Percentiles rank a stretch among this genome's conserved stretches.
These are phyloP conservation scores for Gonapodya sp. DNA, from an alignment of 192 early-diverging fungal genomes.

Conservation along the genomic window DNA sequence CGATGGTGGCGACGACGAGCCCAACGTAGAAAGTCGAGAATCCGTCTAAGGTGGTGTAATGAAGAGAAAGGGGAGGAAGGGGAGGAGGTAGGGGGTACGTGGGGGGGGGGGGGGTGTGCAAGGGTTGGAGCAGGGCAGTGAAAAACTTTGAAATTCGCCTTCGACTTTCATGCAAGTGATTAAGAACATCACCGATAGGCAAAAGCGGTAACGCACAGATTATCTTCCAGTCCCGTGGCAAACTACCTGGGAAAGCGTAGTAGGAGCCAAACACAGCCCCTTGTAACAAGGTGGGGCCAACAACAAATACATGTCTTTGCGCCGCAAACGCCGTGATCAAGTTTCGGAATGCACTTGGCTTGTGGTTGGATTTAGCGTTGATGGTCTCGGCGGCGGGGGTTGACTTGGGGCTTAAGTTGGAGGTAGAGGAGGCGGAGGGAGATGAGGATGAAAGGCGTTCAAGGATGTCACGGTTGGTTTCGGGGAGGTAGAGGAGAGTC, in stretches of 20 bases:
- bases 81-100: neutral
- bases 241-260: neutral
- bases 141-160: too few relatives aligned
- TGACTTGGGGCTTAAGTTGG: neutral
- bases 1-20: neutral
- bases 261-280: neutral
- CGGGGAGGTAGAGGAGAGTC: neutral
- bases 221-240: neutral
- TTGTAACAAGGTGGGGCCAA: neutral
- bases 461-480: neutral
- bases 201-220: neutral
- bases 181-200: too few relatives aligned
- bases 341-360: neutral
- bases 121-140: too few relatives aligned
- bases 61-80: neutral
- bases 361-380: too few relatives aligned
- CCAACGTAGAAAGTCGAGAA: neutral
- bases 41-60: neutral
- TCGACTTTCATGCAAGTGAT: too few relatives aligned
- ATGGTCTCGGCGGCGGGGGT: too few relatives aligned
- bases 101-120: too few relatives aligned
- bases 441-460: neutral
- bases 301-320: neutral
- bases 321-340: neutral
- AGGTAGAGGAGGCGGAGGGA: neutral